These are phyloP conservation scores for Spathaspora sp. DNA, from an alignment of 805 yeast genomes.

Conservation along the genomic window DNA sequence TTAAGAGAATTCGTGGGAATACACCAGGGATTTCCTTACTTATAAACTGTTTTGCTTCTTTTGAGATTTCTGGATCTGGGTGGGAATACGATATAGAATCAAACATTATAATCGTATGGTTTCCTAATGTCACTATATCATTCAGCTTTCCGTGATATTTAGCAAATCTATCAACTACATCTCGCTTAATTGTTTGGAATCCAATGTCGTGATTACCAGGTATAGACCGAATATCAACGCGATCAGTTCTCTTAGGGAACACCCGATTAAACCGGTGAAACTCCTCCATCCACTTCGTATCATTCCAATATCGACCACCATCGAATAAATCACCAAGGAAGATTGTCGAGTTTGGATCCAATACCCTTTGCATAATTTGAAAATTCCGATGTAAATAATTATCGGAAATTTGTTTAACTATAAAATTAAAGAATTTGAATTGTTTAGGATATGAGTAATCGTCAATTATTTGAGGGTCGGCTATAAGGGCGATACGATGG, in stretches of 20 bases:
- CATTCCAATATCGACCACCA: slow-evolving; percentile 88
- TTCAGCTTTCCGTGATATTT: slow-evolving; percentile 72
- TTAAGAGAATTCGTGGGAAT: slow-evolving; percentile 63
- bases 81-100: slow-evolving; percentile 85
- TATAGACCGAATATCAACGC: slow-evolving; percentile 33
- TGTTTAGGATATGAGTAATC: slow-evolving; percentile 80
- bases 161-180: slow-evolving; percentile 59
- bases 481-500: slow-evolving; percentile 58
- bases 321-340: slow-evolving; percentile 92
- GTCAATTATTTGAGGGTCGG: slow-evolving; percentile 95
- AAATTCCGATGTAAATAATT: slow-evolving; percentile 77
- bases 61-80: slow-evolving; percentile 29
- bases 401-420: slow-evolving; percentile 67
- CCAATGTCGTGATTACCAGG: slow-evolving; percentile 99
- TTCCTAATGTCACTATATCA: slow-evolving; percentile 51
- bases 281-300: slow-evolving; percentile 64
- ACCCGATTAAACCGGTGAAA: slow-evolving; percentile 62
- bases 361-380: slow-evolving; percentile 48
- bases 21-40: slow-evolving; percentile 20
- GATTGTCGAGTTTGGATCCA: slow-evolving; percentile 72
- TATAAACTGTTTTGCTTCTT: slow-evolving; percentile 51
- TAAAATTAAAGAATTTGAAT: slow-evolving; percentile 43
- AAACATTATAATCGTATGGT: slow-evolving; percentile 68
- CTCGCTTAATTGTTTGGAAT: slow-evolving; percentile 66
- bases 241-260: slow-evolving; percentile 54